A percentile compares a stretch with the other conserved stretches of the same genome.
Conservation (phyloP, 2,329 filamentous ascomycete species). For the Drechslerella coelobrocha region DNA sequence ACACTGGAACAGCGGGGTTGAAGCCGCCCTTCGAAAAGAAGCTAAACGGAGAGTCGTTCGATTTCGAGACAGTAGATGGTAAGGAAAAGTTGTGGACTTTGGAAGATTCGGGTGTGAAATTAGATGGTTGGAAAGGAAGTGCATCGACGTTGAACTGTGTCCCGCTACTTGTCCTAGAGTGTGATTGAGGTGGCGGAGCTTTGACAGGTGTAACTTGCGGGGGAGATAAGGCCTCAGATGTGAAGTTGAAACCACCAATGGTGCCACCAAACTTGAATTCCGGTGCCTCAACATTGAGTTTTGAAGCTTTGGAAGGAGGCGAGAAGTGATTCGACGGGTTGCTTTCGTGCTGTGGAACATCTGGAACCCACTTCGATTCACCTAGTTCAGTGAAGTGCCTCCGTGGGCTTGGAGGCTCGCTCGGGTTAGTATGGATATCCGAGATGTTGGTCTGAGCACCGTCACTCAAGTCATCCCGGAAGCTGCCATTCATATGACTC, state of each 20-base stretch:
- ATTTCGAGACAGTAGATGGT: constrained; percentile 47
- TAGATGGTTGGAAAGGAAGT: constrained; percentile 71
- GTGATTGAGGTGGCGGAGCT: constrained; percentile 52
- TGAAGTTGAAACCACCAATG: constrained; percentile 61
- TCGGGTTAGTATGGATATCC: constrained; percentile 55
- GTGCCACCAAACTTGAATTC: constrained; percentile 80
- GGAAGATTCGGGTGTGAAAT: constrained; percentile 36
- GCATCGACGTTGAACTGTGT: constrained; percentile 73
- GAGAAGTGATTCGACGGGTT: constrained; percentile 20
- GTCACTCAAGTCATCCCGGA: constrained; percentile 57
- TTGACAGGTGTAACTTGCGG: constrained; percentile 61
- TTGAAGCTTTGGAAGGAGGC: constrained; percentile 63
- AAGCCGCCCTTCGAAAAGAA: constrained; percentile 74
- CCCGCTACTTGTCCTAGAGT: constrained; percentile 52
- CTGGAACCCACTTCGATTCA: constrained; percentile 41
- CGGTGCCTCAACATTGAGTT: constrained; percentile 85
- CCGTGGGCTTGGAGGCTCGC: constrained; percentile 53
- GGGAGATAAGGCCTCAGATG: constrained; percentile 53
- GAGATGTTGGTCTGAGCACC: constrained; percentile 58
- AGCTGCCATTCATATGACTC: constrained; percentile 28
- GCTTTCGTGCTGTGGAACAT: constrained; percentile 64
- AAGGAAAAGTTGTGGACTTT: constrained; percentile 39
- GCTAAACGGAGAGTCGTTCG: constrained; percentile 68
- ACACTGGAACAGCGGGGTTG: constrained; percentile 76
- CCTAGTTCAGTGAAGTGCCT: constrained; percentile 46